These are phyloP conservation scores for Pilobolus umbonatus DNA, from an alignment of 192 early-diverging fungal genomes.

Conservation along the genomic window DNA sequence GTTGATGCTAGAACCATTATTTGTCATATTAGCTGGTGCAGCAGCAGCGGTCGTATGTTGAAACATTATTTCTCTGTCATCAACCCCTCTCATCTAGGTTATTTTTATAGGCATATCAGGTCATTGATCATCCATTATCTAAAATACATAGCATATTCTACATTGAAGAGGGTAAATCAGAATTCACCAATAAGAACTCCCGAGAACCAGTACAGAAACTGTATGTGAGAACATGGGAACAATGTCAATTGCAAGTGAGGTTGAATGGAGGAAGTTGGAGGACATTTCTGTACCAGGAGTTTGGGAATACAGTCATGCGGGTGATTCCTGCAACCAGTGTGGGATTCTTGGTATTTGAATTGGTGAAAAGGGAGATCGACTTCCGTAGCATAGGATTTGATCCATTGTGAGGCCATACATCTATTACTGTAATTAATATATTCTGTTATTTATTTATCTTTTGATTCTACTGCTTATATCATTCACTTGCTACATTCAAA, in stretches of 20 bases:
- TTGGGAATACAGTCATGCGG: conserved; percentile 42
- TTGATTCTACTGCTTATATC: background rate
- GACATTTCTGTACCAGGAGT: conserved; percentile 47
- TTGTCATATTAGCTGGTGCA: conserved; percentile 36
- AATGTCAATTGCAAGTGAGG: conserved; percentile 44
- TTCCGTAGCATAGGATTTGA: conserved; percentile 28
- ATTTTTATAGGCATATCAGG: conserved; percentile 55
- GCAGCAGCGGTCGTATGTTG: conserved; percentile 30
- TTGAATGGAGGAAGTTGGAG: conserved; percentile 39
- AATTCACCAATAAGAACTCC: conserved; percentile 37
- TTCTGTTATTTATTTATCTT: background rate
- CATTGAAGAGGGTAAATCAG: conserved; percentile 55
- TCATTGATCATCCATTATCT: conserved; percentile 66
- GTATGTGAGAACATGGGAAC: conserved; percentile 49
- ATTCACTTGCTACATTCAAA: background rate
- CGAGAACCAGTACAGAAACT: conserved; percentile 37
- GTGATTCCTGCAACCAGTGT: conserved; percentile 56
- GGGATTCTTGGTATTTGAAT: conserved; percentile 60
- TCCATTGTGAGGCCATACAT: background rate
- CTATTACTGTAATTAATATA: conserved; percentile 3
- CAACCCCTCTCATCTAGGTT: background rate
- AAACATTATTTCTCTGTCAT: background rate
- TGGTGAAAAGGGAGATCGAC: conserved; percentile 55
- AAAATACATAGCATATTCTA: conserved; percentile 63
- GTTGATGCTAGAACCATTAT: conserved; percentile 33